Base-by-base conservation (phyloP, 257 asterid genomes). In the Echium plantagineum region DNA sequence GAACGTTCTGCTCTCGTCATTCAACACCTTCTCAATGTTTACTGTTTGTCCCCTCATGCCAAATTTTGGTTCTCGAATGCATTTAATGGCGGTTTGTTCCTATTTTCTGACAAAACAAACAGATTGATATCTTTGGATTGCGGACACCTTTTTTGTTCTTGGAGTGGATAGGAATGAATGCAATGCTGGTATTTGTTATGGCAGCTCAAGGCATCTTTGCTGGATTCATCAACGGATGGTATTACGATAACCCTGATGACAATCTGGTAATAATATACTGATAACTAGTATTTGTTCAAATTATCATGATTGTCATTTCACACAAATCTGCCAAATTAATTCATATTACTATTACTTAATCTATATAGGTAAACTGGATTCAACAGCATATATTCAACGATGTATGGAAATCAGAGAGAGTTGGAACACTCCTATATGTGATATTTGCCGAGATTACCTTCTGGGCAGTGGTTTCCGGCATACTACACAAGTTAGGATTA, bases 81-180 rank as follows among this genome's bases (percentile, higher is more conserved):
- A 55, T 38, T 21, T 42, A 35, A 12, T 18, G 46, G n/a, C 26
- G 3, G 5, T 31, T 31, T 4, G 26, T 46, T 26, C 13, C 38
- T 28, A 19, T 62, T n/a, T 26, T 58, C 1, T 4, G 61, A 5
- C 48, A n/a, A 31, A 58, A 60, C 15, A 57, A 35, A 67, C 76
- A 84, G 93, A 81, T 84, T 52, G 94, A 90, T 67, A 86, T 83
- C 6, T 78, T 78, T 84, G 95, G 89, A 42, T 9, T 65, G 58
- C 73, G 94, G 1, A 66, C 16, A 26, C 95, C 95, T 5, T 90
- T 90, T 74, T 31, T 90, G 86, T 87, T 85, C 72, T 69, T 90
- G 53, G 97, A 90, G 66, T 90, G 95, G 97, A 90, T 87, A 64
- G 96, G 97, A 63, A 85, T 90, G 97, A 87, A 87, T 9, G 94